A percentile compares a stretch with the other conserved stretches of the same genome.
Conservation (phyloP, 257 asterid species). For the Rhazya stricta region DNA sequence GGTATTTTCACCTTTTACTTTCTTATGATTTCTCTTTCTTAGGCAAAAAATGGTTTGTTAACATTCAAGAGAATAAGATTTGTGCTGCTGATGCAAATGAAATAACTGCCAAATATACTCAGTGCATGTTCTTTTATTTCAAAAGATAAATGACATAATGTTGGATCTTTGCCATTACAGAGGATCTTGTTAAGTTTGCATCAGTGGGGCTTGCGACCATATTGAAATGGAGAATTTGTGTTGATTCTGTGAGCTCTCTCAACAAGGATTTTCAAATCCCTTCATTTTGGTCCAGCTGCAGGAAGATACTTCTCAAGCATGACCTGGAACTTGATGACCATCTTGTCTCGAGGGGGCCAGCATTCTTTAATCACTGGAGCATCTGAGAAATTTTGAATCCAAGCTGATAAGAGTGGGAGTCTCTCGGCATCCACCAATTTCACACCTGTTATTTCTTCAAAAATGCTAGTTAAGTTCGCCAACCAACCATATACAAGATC, state of each 20-base stretch:
- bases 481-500: slow-evolving; percentile 61
- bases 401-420: slow-evolving; percentile 43
- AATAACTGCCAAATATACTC: not conserved
- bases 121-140: not conserved
- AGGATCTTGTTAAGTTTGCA: not conserved
- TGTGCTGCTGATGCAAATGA: not conserved
- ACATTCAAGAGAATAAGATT: not conserved
- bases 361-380: slow-evolving; percentile 44
- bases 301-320: slow-evolving; percentile 30
- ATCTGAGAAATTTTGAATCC: slow-evolving; percentile 43
- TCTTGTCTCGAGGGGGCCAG: slow-evolving; percentile 58
- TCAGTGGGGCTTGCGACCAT: not conserved
- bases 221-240: not conserved
- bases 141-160: not conserved
- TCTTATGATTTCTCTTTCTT: not conserved
- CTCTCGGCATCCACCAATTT: slow-evolving; percentile 37
- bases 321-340: slow-evolving; percentile 44
- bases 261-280: slow-evolving; percentile 1
- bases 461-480: slow-evolving; percentile 34
- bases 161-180: not conserved
- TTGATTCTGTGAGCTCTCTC: not conserved
- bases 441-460: slow-evolving; percentile 39
- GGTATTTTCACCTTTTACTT: not conserved
- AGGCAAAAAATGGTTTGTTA: not conserved
- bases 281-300: slow-evolving; percentile 27